These are phyloP conservation scores for Cryptococcus maquisensis DNA, from an alignment of 1,284 basidiomycete genomes.

Conservation along the genomic window DNA sequence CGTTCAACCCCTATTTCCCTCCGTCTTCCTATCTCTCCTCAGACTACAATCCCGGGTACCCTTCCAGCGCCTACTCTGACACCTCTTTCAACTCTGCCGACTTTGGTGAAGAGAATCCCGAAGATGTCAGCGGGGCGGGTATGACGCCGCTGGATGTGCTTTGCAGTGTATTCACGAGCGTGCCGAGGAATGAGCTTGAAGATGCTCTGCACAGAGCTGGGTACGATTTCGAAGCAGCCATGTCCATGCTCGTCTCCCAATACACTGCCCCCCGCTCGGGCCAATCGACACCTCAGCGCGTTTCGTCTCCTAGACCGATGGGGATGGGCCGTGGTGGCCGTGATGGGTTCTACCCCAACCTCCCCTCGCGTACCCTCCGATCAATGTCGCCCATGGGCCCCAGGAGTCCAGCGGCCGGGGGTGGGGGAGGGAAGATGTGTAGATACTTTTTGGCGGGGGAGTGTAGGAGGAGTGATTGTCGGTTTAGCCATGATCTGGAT, in stretches of 20 bases:
- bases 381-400: background rate
- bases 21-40: background rate
- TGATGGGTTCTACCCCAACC: conserved; percentile 43
- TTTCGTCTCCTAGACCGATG: conserved; percentile 31
- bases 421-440: conserved; percentile 69
- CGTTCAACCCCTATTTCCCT: conserved; percentile 29
- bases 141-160: conserved; percentile 98
- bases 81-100: conserved; percentile 18
- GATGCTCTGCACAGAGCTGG: conserved; percentile 81
- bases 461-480: conserved; percentile 90
- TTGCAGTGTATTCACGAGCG: conserved; percentile 79
- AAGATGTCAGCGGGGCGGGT: conserved; percentile 54
- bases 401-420: conserved; percentile 30
- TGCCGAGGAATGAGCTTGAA: conserved; percentile 80
- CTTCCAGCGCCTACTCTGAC: conserved; percentile 14
- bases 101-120: background rate
- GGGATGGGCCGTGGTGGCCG: conserved; percentile 16
- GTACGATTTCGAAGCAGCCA: conserved; percentile 91
- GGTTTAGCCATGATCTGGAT: conserved; percentile 90
- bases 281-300: conserved; percentile 42
- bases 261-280: conserved; percentile 43
- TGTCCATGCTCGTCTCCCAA: conserved; percentile 84
- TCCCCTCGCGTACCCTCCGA: conserved; percentile 31
- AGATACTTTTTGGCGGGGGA: conserved; percentile 95
- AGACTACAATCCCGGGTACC: background rate